These are phyloP conservation scores for Lachancea sp. DNA, from an alignment of 805 yeast species.

Conservation along the genomic window DNA sequence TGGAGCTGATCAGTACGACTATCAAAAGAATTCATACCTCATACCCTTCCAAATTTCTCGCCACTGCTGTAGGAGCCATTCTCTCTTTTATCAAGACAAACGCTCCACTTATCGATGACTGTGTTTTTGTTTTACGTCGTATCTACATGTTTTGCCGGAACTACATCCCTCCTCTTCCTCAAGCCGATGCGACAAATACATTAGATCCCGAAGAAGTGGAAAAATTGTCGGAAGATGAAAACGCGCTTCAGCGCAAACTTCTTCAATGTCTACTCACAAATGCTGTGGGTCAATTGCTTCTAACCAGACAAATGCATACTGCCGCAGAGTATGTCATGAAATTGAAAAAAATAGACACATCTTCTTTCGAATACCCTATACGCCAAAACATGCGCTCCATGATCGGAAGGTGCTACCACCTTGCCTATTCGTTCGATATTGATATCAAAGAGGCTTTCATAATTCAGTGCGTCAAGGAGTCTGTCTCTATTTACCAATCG, in stretches of 20 bases:
- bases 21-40: slow-evolving; percentile 57
- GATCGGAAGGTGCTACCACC: slow-evolving; percentile 38
- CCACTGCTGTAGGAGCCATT: slow-evolving; percentile 57
- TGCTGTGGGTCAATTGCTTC: slow-evolving; percentile 37
- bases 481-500: slow-evolving; percentile 38
- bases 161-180: slow-evolving; percentile 43
- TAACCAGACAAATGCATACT: slow-evolving; percentile 20
- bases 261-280: slow-evolving; percentile 58
- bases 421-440: slow-evolving; percentile 63
- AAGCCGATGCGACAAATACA: slow-evolving; percentile 29
- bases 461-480: slow-evolving; percentile 30
- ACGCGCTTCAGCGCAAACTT: slow-evolving; percentile 55
- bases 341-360: slow-evolving; percentile 17
- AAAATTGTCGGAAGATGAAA: slow-evolving; percentile 48
- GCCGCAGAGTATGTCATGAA: slow-evolving; percentile 23
- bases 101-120: slow-evolving; percentile 29
- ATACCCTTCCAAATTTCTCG: slow-evolving; percentile 74
- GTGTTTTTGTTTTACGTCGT: slow-evolving; percentile 50
- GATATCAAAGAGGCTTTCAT: slow-evolving; percentile 41
- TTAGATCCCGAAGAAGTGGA: slow-evolving; percentile 34
- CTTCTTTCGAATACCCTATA: slow-evolving; percentile 2
- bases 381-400: slow-evolving; percentile 29
- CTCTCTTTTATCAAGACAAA: slow-evolving; percentile 46
- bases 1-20: slow-evolving; percentile 57
- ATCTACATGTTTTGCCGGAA: slow-evolving; percentile 57